Percentiles rank a stretch among this genome's conserved stretches.
Conservation (phyloP, 352 stramenopile species). For the Globisporangium carolinianum region DNA sequence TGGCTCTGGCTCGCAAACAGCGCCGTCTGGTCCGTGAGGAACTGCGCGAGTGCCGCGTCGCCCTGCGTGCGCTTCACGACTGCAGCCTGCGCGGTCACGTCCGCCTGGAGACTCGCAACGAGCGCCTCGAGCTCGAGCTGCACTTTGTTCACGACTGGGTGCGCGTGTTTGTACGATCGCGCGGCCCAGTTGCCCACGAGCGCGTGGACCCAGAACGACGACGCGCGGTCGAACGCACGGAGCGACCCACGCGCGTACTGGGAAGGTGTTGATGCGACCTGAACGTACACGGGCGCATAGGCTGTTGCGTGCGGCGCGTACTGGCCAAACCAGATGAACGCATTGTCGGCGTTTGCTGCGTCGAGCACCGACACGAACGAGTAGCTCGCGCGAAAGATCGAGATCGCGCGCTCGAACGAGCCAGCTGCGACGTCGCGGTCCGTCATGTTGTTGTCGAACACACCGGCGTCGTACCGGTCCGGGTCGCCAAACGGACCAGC, state of each 20-base stretch:
- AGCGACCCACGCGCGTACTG: conserved; percentile 53
- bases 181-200: conserved; percentile 83
- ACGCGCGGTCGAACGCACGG: conserved; percentile 50
- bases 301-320: conserved; percentile 84
- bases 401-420: conserved; percentile 90
- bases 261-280: conserved; percentile 36
- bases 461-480: conserved; percentile 76
- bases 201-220: conserved; percentile 71
- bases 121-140: conserved; percentile 57
- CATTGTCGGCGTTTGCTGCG: conserved; percentile 45
- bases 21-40: conserved; percentile 48
- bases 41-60: conserved; percentile 39
- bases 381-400: conserved; percentile 91
- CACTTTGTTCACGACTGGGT: conserved; percentile 46
- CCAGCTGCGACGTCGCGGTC: conserved; percentile 41
- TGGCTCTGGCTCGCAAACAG: conserved; percentile 47
- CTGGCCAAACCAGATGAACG: conserved; percentile 84
- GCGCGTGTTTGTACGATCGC: conserved; percentile 66
- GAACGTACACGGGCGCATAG: conserved; percentile 88
- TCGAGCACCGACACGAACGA: conserved; percentile 75
- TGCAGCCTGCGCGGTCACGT: conserved; percentile 29
- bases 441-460: conserved; percentile 36
- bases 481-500: conserved; percentile 88
- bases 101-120: conserved; percentile 25
- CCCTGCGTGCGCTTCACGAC: conserved; percentile 30